Evolutionary conservation across 179 eudicot genomes (phyloP).

Genomic region (Vitellaria paradoxa): DNA sequence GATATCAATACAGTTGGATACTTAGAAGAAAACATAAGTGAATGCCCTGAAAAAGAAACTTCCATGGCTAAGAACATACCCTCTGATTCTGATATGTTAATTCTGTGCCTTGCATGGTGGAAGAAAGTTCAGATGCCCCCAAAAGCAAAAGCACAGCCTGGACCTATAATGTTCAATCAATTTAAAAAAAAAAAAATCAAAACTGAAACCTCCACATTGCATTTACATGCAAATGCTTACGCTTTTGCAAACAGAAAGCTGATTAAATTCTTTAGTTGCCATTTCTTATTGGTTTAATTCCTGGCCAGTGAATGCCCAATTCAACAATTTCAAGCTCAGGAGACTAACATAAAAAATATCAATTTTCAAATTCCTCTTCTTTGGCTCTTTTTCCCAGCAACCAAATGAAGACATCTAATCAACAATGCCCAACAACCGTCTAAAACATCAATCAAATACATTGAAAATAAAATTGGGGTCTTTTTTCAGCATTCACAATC

Average conservation of each 20-base stretch:
- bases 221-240: background rate
- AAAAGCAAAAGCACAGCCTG: slow-evolving; percentile 57
- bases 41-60: background rate
- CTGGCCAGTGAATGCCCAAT: background rate
- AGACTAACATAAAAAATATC: too few species aligned
- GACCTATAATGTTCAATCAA: slow-evolving; percentile 38
- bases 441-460: background rate
- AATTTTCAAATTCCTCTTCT: background rate
- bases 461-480: background rate
- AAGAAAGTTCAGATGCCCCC: slow-evolving; percentile 46
- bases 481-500: background rate
- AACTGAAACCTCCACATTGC: background rate
- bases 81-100: slow-evolving; percentile 37
- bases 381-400: background rate
- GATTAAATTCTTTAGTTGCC: background rate
- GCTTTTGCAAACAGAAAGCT: background rate
- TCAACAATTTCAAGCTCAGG: background rate
- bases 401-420: slow-evolving; percentile 5
- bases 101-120: slow-evolving; percentile 40
- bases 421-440: background rate
- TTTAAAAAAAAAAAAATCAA: background rate
- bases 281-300: background rate
- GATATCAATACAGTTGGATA: slow-evolving; percentile 12
- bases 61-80: slow-evolving; percentile 29
- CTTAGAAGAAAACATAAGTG: background rate